A percentile compares a stretch with the other conserved stretches of the same genome.
Conservation (phyloP, 768 basidiomycete genomes). For the Suillus subaureus region DNA sequence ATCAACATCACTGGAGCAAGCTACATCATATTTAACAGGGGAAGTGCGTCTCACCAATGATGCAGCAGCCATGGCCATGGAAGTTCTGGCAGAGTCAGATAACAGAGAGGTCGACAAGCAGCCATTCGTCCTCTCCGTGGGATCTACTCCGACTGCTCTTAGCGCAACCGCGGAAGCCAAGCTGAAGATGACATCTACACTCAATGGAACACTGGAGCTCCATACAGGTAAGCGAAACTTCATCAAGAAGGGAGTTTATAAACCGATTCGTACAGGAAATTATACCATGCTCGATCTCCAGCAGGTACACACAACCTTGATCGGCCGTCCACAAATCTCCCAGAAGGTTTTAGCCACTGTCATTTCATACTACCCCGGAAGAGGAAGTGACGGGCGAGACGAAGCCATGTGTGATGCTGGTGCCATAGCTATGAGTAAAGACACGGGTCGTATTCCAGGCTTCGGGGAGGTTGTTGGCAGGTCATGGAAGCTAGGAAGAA, state of each 20-base stretch:
- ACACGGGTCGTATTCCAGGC: conserved; percentile 70
- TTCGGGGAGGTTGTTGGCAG: conserved; percentile 74
- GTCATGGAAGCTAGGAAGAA: conserved; percentile 63
- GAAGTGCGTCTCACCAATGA: conserved; percentile 74
- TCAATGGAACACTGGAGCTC: conserved; percentile 70
- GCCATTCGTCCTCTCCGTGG: conserved; percentile 75
- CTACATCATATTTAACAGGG: conserved; percentile 61
- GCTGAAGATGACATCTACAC: conserved; percentile 42
- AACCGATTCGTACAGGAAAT: conserved; percentile 50
- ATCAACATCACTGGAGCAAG: conserved; percentile 67
- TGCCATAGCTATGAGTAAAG: conserved; percentile 86
- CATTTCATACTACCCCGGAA: conserved; percentile 76
- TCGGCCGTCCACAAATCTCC: conserved; percentile 57
- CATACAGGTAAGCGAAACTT: conserved; percentile 61
- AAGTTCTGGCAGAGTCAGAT: conserved; percentile 42
- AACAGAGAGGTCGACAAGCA: conserved; percentile 36
- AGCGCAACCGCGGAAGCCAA: conserved; percentile 61
- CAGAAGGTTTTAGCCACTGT: conserved; percentile 73
- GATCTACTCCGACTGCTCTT: conserved; percentile 88
- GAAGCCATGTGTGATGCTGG: conserved; percentile 87
- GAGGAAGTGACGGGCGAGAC: conserved; percentile 60
- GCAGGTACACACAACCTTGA: conserved; percentile 73
- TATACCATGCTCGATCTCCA: conserved; percentile 86
- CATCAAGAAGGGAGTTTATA: conserved; percentile 1
- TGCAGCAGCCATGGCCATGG: conserved; percentile 59